Base-by-base conservation (phyloP, 352 stramenopile genomes). In the Aphanomyces stellatus region DNA sequence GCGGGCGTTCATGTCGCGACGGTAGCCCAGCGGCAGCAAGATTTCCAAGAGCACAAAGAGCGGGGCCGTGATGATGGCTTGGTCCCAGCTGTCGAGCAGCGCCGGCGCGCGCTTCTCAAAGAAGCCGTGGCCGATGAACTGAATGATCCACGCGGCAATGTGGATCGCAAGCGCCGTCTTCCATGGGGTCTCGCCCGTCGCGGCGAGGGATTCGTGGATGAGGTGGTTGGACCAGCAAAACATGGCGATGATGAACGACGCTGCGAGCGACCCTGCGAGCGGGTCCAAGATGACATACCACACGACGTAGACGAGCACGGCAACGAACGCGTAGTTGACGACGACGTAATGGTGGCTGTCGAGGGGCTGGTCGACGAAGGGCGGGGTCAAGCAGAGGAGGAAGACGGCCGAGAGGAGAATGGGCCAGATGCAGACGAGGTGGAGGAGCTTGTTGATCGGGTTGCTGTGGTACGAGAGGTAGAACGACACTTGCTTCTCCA, bases 51-150 rank as follows among this genome's bases (percentile, higher is more conserved):
- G 65, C 69, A 96, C 88, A 56, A 96, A 96, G 69, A 96, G 82
- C 2, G 88, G 86, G 5, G 88, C 88, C 5, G 85, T 91, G 31
- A 92, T 76, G 24, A 89, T 24, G 13, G 78, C 86, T 57, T 96
- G 87, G 71, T 93, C 83, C 41, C 95, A 70, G 62, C 84, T 94
- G 63, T 95, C 85, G 4, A 96, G 74, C 0, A 96, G 74, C 53
- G 88, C 88, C 0, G 88, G 88, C 46, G 91, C 88, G 60, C 85
- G 81, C 41, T 84, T 76, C 65, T 96, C 88, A 43, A 88, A 93
- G n/a, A 96, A 76, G 11, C 77, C 82, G 66, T 96, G 88, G 34
- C 85, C 88, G 62, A 93, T 85, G 65, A 96, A 92, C 72, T 96
- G 81, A 30, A 85, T 73, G 56, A 88, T 82, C 88, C 87, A 96